These are phyloP conservation scores for Bacterosira constricta DNA, from an alignment of 108 stramenopile genomes.

Conservation along the genomic window DNA sequence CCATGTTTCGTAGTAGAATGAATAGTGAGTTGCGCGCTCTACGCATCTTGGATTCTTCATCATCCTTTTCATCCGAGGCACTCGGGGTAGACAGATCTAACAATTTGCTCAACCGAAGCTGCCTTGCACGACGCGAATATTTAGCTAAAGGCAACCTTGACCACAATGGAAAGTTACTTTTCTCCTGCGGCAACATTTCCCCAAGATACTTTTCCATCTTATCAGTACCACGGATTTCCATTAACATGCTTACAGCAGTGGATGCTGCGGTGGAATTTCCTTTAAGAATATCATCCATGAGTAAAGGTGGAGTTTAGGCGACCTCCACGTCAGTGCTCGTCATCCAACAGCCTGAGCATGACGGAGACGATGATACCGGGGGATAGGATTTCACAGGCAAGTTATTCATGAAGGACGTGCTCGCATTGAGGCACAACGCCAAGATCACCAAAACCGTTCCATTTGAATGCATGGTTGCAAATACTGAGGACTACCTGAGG, in stretches of 20 bases:
- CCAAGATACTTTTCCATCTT: slow-evolving; percentile 24
- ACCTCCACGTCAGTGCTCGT: background rate
- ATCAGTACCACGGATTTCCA: slow-evolving; percentile 24
- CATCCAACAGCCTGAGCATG: no score
- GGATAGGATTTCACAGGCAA: background rate
- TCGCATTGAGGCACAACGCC: background rate
- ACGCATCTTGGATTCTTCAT: slow-evolving; percentile 17
- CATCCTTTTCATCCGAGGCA: slow-evolving; percentile 1
- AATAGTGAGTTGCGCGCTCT: slow-evolving; percentile 22
- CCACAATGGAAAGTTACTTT: slow-evolving; percentile 4
- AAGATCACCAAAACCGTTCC: background rate
- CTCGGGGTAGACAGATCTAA: slow-evolving; percentile 23
- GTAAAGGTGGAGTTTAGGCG: background rate
- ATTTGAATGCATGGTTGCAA: background rate
- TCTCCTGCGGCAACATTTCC: slow-evolving; percentile 23
- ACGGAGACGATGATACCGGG: background rate
- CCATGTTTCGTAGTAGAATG: slow-evolving; percentile 24
- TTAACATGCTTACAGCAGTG: slow-evolving; percentile 3
- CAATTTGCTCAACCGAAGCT: slow-evolving; percentile 21
- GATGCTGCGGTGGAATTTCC: slow-evolving; percentile 31
- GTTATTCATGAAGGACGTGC: background rate
- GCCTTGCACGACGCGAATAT: slow-evolving; percentile 32
- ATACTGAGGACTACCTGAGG: background rate
- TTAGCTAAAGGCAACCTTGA: slow-evolving; percentile 11
- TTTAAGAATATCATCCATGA: slow-evolving; percentile 22